Conservation (phyloP, 345 rosid genomes). For the Gossypium stocksii region DNA sequence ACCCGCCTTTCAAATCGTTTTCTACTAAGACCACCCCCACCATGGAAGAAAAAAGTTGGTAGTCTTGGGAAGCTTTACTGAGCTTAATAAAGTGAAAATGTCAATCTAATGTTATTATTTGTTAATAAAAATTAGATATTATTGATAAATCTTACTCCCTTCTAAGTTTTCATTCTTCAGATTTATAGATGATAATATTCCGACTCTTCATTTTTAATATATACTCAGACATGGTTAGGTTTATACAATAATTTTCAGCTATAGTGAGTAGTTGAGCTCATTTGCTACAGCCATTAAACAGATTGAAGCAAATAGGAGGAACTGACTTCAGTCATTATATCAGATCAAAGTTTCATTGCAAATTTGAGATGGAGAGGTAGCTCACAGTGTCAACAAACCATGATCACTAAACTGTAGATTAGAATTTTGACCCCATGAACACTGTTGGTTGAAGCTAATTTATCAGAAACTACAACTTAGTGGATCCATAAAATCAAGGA, state of each 20-base stretch:
- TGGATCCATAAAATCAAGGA: not conserved
- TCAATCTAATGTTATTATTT: too few relatives aligned
- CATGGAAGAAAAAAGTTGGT: not conserved
- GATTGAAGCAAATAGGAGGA: not conserved
- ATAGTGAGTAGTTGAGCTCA: not conserved
- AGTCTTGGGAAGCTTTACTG: constrained; percentile 15
- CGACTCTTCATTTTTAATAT: too few relatives aligned
- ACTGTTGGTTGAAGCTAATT: not conserved
- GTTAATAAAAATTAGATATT: too few relatives aligned
- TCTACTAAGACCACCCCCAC: not conserved
- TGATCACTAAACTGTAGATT: not conserved
- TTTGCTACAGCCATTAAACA: not conserved
- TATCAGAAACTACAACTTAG: constrained; percentile 1
- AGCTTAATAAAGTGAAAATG: constrained; percentile 7
- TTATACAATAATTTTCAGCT: not conserved
- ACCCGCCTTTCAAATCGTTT: not conserved
- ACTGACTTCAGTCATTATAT: not conserved
- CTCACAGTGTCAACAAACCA: constrained; percentile 9
- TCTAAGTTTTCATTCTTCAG: too few relatives aligned
- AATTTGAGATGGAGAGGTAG: constrained; percentile 7
- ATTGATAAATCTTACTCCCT: not conserved
- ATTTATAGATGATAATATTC: too few relatives aligned
- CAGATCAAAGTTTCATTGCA: not conserved
- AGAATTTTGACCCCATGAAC: not conserved
- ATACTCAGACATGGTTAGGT: not conserved